These are phyloP conservation scores for Mycosphaerelloides madeirae DNA, from an alignment of 2,329 filamentous ascomycete genomes.

Conservation along the genomic window DNA sequence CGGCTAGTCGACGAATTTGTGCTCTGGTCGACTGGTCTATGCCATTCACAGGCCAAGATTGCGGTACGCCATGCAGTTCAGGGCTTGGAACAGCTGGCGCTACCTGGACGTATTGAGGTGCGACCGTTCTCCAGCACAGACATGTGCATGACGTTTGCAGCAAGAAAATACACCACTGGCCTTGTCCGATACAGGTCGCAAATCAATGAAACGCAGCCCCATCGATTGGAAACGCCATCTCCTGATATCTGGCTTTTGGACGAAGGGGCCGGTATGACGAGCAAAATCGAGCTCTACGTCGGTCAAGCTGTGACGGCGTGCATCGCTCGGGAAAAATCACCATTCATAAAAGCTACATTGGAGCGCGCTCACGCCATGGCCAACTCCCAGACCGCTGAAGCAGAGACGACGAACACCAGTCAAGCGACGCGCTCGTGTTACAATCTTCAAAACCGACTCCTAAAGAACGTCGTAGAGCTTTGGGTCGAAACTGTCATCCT, in stretches of 20 bases:
- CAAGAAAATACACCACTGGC: slow-evolving; percentile 17
- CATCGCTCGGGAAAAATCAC: slow-evolving; percentile 46
- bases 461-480: slow-evolving; percentile 51
- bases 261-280: slow-evolving; percentile 43
- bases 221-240: not conserved
- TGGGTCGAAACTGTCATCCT: slow-evolving; percentile 52
- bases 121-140: slow-evolving; percentile 46
- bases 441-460: slow-evolving; percentile 39
- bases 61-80: slow-evolving; percentile 47
- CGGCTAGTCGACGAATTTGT: slow-evolving; percentile 56
- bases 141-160: slow-evolving; percentile 19
- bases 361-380: slow-evolving; percentile 24
- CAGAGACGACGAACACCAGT: not conserved
- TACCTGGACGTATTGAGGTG: slow-evolving; percentile 51
- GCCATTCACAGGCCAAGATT: slow-evolving; percentile 50
- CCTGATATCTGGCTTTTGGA: slow-evolving; percentile 16
- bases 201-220: not conserved
- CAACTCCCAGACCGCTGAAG: not conserved
- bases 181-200: slow-evolving; percentile 1
- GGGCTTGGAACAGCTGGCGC: slow-evolving; percentile 45
- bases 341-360: slow-evolving; percentile 50
- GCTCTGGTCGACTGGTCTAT: slow-evolving; percentile 51
- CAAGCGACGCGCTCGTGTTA: slow-evolving; percentile 19
- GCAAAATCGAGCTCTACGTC: slow-evolving; percentile 49
- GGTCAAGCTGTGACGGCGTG: slow-evolving; percentile 25